Evolutionary conservation across 73 alveolate species (phyloP), one percentile per base, ranked within the genome.

Genomic region (Paramecium primaurelia): DNA sequence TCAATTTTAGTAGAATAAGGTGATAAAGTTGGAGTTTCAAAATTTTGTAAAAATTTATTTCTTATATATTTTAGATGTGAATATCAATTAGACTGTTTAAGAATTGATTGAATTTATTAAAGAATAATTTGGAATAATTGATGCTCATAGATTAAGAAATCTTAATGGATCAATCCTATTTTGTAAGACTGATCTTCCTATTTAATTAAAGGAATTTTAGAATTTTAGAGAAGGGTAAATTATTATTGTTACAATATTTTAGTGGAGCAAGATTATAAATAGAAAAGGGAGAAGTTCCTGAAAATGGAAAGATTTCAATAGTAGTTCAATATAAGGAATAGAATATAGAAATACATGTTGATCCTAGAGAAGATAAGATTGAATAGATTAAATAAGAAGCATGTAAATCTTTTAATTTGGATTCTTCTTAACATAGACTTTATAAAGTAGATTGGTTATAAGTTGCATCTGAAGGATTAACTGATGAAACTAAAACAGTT

Each of bases 281-380:
- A 4, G 97, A 95, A 73, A 49, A 60, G 14, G 99, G 99, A n/a
- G 95, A 96, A 64, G 71, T 92, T 36, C 98, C 98, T 1, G 54
- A 95, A 25, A 58, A 68, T 47, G 96, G 93, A 11, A 95, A 94
- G 59, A 84, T 95, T 8, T 95, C 95, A 5, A 26, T 96, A 4
- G 85, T 22, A 45, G 96, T 93, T 5, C 40, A 86, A 37, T 45
- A 71, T 49, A 32, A 93, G n/a, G 92, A 73, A 6, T 88, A 34
- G 37, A 54, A 80, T 45, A 4, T 59, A 37, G 85, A 95, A 60
- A 88, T 71, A 51, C 54, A 95, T 96, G 86, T 86, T 45, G 77
- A 47, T 92, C 86, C 92, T 93, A 91, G 54, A 49, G 16, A 3
- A 73, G 58, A 75, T 91, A 95, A 95, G 93, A 10, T 88, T 95